phyloP scores from a whole-genome alignment of 352 stramenopile genomes.

The Phytophthora capsici region DNA sequence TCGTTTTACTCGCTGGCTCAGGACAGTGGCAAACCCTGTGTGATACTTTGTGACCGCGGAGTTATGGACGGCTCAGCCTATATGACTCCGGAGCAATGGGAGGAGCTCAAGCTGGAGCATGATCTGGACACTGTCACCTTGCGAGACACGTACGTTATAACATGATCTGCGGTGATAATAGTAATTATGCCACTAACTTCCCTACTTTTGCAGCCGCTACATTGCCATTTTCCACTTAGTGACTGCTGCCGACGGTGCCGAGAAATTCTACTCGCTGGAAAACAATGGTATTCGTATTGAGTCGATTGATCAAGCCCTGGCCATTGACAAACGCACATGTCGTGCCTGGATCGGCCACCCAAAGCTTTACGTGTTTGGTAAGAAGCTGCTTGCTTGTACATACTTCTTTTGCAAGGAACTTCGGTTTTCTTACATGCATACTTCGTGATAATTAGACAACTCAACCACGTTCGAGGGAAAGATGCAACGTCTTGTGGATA shows the following conservation, averaged over 20 bases:
- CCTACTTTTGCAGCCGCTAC: constrained; percentile 58
- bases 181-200: neutral
- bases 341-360: constrained; percentile 85
- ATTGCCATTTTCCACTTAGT: constrained; percentile 91
- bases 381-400: constrained; percentile 1
- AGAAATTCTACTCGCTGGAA: constrained; percentile 96
- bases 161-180: neutral
- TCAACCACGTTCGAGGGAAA: constrained; percentile 85
- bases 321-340: constrained; percentile 86
- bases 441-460: constrained; percentile 62
- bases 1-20: constrained; percentile 85
- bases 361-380: constrained; percentile 87
- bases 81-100: constrained; percentile 91
- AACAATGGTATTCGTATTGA: constrained; percentile 98
- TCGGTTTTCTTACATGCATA: constrained; percentile 5
- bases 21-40: constrained; percentile 82
- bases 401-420: neutral
- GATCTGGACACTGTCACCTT: constrained; percentile 87
- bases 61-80: constrained; percentile 97
- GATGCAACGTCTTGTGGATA: constrained; percentile 89
- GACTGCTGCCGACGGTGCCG: constrained; percentile 93
- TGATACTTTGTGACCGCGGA: constrained; percentile 96
- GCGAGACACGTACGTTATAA: constrained; percentile 68
- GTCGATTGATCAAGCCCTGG: constrained; percentile 88
- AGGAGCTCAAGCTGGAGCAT: constrained; percentile 81